Evolutionary conservation across 1,139 yeast genomes (phyloP), one percentile per base, ranked within the genome.

Genomic region (Kurtzmaniella quercitrusa): DNA sequence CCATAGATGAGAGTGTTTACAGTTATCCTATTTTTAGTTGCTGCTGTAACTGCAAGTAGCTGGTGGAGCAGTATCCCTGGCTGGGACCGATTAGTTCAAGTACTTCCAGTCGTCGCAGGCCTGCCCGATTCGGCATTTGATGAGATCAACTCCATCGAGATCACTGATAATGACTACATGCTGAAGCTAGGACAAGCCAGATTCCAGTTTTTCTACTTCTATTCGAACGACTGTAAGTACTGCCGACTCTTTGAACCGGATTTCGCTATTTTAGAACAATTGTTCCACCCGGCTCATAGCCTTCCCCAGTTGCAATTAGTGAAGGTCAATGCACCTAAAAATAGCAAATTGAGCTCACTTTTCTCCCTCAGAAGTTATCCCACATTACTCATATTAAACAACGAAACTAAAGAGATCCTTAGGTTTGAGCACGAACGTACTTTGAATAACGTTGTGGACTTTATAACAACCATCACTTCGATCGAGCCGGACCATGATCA

Each of bases 131-230:
- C 39, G 23, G 39, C 21, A 15, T 38, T 12, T 14, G 35, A 34
- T 19, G 15, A 14, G 20, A 12, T n/a, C 14, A 11, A 19, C 14
- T 4, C 23, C n/a, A 18, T 36, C 8, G 59, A 55, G 39, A 49
- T 62, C 33, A 49, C 45, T 23, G 65, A 60, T 40, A 28, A 40
- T 12, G 40, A 45, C 40, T 51, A 60, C 20, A 51, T 50, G 34
- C 36, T 40, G 11, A 51, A 53, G 1, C 49, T 65, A 18, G 56
- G 50, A 5, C 42, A 47, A 16, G 58, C 66, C 16, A 54, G 55
- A 15, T 68, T 55, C 49, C 65, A 78, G 3, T 57, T 74, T 37
- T 68, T 74, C 18, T 71, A 68, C 51, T 74, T 74, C 47, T 65
- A 59, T 44, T 63, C 71, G 5, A 65, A 67, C 5, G 49, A 53